Percentiles rank a stretch among this genome's conserved stretches.
phyloP scores from a whole-genome alignment of 2,329 filamentous ascomycete genomes.

The Calonectria pauciramosa region DNA sequence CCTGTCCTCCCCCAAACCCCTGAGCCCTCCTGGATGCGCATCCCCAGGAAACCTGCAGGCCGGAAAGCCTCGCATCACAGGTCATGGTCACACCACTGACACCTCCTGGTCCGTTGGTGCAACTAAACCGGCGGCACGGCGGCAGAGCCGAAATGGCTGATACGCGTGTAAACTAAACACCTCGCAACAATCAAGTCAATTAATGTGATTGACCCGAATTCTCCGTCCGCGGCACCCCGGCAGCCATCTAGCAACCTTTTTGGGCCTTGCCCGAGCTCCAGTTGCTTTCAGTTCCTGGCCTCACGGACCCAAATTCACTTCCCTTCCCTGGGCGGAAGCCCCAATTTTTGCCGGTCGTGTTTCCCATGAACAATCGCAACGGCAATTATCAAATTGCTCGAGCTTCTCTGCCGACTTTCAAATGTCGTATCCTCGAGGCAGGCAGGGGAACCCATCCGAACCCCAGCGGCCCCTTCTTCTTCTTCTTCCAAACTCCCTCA shows the following conservation, averaged over 20 bases:
- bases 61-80: neutral
- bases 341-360: constrained; percentile 12
- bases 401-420: neutral
- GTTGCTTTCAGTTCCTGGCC: neutral
- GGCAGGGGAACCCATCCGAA: neutral
- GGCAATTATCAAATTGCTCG: constrained; percentile 1
- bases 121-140: neutral
- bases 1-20: neutral
- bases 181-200: neutral
- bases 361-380: neutral
- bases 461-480: neutral
- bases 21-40: neutral
- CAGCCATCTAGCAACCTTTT: neutral
- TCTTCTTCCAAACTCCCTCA: neutral
- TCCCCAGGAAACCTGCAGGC: constrained; percentile 1
- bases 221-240: neutral
- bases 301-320: neutral
- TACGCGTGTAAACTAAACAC: neutral
- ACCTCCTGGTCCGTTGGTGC: neutral
- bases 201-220: constrained; percentile 1
- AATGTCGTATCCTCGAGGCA: neutral
- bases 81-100: constrained; percentile 2
- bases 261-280: neutral
- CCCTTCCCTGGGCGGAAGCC: neutral
- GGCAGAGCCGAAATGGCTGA: neutral